Conservation (phyloP, 2,329 filamentous ascomycete species). For the Trichophyton verrucosum region DNA sequence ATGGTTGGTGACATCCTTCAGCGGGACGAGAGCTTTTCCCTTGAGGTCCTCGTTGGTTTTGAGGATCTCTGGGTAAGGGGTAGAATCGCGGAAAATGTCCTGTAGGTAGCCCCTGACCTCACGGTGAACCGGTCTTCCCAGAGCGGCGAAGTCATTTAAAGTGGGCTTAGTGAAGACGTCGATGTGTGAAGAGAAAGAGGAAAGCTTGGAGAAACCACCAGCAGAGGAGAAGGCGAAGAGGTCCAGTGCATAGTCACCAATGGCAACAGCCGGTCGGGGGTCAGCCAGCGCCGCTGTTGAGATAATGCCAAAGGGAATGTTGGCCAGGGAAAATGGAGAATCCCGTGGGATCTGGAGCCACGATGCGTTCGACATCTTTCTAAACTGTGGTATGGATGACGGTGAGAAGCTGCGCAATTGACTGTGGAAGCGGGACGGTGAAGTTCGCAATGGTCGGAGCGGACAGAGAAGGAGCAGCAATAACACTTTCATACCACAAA, state of each 20-base stretch:
- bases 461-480: background rate
- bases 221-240: slow-evolving; percentile 49
- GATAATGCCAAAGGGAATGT: slow-evolving; percentile 76
- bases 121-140: slow-evolving; percentile 55
- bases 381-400: background rate
- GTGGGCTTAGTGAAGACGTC: slow-evolving; percentile 52
- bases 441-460: background rate
- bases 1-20: slow-evolving; percentile 50
- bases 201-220: slow-evolving; percentile 48
- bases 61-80: slow-evolving; percentile 48
- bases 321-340: slow-evolving; percentile 62
- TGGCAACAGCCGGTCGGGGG: slow-evolving; percentile 56
- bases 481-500: background rate
- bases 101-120: slow-evolving; percentile 59
- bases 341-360: slow-evolving; percentile 49
- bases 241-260: slow-evolving; percentile 61
- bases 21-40: slow-evolving; percentile 46
- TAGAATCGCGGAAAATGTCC: slow-evolving; percentile 49
- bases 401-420: slow-evolving; percentile 1
- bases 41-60: slow-evolving; percentile 49
- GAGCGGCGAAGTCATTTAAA: slow-evolving; percentile 59
- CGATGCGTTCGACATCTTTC: slow-evolving; percentile 30
- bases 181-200: slow-evolving; percentile 45
- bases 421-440: background rate
- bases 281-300: slow-evolving; percentile 45